These are phyloP conservation scores for Drosera capensis DNA, from an alignment of 148 eudicot species.

Conservation along the genomic window DNA sequence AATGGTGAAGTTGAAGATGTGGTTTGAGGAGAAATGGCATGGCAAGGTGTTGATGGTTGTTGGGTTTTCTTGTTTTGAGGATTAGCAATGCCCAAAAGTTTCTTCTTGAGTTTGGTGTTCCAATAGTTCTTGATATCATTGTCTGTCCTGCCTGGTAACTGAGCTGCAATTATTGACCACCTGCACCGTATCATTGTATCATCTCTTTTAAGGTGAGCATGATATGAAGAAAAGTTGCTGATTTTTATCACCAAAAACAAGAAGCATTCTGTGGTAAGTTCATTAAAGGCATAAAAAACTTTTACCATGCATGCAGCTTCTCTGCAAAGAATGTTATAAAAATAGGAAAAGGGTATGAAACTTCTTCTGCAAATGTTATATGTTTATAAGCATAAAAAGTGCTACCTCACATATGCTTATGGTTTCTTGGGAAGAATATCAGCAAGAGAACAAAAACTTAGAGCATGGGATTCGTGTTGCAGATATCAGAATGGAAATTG, in stretches of 20 bases:
- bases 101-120: constrained; percentile 79
- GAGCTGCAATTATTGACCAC: constrained; percentile 80
- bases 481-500: too few species aligned
- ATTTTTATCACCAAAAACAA: background rate
- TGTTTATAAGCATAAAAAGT: too few species aligned
- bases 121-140: constrained; percentile 74
- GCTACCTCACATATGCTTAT: too few species aligned
- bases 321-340: too few species aligned
- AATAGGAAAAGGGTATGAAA: background rate
- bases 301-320: background rate
- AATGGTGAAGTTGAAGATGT: background rate
- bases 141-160: constrained; percentile 66
- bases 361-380: background rate
- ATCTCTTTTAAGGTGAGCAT: background rate
- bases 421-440: too few species aligned
- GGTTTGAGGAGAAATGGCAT: constrained; percentile 4
- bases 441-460: too few species aligned
- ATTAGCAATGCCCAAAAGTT: constrained; percentile 21
- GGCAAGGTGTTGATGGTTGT: background rate
- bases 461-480: too few species aligned
- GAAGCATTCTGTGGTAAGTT: background rate
- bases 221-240: background rate
- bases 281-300: background rate
- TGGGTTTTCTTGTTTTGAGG: constrained; percentile 6
- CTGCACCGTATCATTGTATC: too few species aligned